A percentile compares a stretch with the other conserved stretches of the same genome.
Evolutionary conservation across 371 early-diverging fungal genomes (phyloP).

Genomic region (Apophysomyces ossiformis): DNA sequence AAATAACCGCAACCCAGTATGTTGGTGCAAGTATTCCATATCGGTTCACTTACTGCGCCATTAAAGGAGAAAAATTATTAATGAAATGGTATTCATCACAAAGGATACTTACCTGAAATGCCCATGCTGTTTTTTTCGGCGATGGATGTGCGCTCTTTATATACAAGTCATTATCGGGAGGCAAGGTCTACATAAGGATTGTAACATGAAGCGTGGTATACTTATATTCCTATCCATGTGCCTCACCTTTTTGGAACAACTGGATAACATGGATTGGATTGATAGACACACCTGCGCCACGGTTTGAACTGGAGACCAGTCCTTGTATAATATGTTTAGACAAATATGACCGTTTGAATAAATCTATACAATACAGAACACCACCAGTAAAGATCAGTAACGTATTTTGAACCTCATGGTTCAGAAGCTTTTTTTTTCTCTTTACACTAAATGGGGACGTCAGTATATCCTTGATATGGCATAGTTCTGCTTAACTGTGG

Average conservation of each 20-base stretch:
- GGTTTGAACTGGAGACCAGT: conserved; percentile 97
- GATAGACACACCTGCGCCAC: conserved; percentile 93
- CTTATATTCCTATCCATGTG: not conserved
- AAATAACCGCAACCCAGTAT: not conserved
- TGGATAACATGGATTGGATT: conserved; percentile 91
- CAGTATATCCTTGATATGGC: not conserved
- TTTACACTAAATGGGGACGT: conserved; percentile 12
- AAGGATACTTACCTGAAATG: conserved; percentile 64
- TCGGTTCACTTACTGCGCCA: not conserved
- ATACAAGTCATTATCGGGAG: conserved; percentile 78
- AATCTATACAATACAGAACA: conserved; percentile 47
- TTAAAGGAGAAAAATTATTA: not conserved
- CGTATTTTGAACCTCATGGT: not conserved
- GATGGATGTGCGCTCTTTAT: conserved; percentile 69
- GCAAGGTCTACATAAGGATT: conserved; percentile 58
- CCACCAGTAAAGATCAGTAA: conserved; percentile 2
- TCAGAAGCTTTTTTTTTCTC: conserved; percentile 10
- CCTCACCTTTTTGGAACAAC: conserved; percentile 77
- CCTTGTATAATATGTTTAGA: conserved; percentile 92
- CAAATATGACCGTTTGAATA: conserved; percentile 96
- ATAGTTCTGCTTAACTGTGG: conserved; percentile 68
- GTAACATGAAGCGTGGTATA: not conserved
- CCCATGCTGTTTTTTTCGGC: conserved; percentile 87
- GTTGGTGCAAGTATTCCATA: not conserved
- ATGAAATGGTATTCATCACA: not conserved